phyloP scores from a whole-genome alignment of 2,329 filamentous ascomycete genomes.

The Piedraia hortae region DNA sequence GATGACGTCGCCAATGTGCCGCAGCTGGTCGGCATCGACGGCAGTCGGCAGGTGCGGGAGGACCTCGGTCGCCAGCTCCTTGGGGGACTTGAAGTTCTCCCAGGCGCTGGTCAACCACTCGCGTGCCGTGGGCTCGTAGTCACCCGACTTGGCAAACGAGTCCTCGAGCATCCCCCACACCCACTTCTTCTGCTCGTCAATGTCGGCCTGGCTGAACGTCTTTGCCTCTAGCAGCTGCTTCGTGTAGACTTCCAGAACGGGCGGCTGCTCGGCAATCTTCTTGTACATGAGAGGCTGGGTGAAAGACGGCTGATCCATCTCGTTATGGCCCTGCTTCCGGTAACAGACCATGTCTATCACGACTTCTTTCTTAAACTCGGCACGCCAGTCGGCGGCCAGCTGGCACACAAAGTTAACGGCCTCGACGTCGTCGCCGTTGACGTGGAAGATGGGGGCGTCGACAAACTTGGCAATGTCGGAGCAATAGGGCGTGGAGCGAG shows the following conservation, averaged over 20 bases:
- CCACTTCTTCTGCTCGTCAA: slow-evolving; percentile 98
- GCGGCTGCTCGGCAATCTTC: slow-evolving; percentile 61
- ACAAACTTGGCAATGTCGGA: slow-evolving; percentile 98
- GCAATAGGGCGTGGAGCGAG: slow-evolving; percentile 93
- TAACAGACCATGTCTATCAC: slow-evolving; percentile 98
- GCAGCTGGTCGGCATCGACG: slow-evolving; percentile 42
- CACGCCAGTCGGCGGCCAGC: slow-evolving; percentile 88
- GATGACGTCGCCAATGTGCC: slow-evolving; percentile 61
- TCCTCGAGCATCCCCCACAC: slow-evolving; percentile 98
- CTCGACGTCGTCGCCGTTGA: slow-evolving; percentile 95
- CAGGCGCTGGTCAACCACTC: slow-evolving; percentile 97
- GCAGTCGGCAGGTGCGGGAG: slow-evolving; percentile 75
- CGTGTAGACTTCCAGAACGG: slow-evolving; percentile 73
- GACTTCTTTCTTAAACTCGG: slow-evolving; percentile 94
- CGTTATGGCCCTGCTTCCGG: slow-evolving; percentile 96
- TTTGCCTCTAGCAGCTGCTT: slow-evolving; percentile 75
- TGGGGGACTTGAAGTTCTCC: slow-evolving; percentile 98
- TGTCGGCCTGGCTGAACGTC: slow-evolving; percentile 88
- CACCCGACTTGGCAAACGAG: slow-evolving; percentile 89
- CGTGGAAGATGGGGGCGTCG: slow-evolving; percentile 94
- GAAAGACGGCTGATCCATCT: slow-evolving; percentile 97
- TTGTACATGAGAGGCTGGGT: slow-evolving; percentile 99
- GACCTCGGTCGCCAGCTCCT: slow-evolving; percentile 84
- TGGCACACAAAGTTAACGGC: slow-evolving; percentile 97
- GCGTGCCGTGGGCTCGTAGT: slow-evolving; percentile 86